A percentile compares a stretch with the other conserved stretches of the same genome.
Evolutionary conservation across 2,329 filamentous ascomycete genomes (phyloP).

Genomic region (Amphichorda felina): DNA sequence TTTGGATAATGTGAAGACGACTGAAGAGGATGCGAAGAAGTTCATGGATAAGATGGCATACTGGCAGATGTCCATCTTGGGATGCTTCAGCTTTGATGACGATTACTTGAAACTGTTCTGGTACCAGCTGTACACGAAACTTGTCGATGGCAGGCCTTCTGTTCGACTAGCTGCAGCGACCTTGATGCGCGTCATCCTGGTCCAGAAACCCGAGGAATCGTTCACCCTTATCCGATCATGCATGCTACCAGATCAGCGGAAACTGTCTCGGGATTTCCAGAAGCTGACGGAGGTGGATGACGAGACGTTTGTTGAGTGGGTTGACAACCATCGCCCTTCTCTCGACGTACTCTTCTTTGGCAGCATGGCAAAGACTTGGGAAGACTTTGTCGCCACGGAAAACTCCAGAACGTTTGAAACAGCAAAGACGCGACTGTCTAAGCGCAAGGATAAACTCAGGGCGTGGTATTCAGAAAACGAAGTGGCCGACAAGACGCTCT

Average conservation of each 20-base stretch:
- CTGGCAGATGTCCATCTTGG: conserved; percentile 88
- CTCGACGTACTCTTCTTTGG: conserved; percentile 77
- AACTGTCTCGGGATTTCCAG: conserved; percentile 66
- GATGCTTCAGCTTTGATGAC: conserved; percentile 65
- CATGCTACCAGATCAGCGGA: conserved; percentile 56
- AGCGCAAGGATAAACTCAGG: conserved; percentile 71
- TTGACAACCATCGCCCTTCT: conserved; percentile 67
- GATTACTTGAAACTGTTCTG: conserved; percentile 77
- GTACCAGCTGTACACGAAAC: conserved; percentile 84
- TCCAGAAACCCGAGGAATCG: conserved; percentile 83
- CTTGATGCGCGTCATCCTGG: conserved; percentile 82
- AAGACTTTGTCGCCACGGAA: conserved; percentile 72
- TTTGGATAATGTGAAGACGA: conserved; percentile 52
- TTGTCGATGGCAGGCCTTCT: conserved; percentile 56
- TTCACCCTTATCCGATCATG: conserved; percentile 61
- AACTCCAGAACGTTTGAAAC: conserved; percentile 72
- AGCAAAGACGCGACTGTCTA: conserved; percentile 55
- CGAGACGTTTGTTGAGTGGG: conserved; percentile 70
- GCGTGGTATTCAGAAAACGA: conserved; percentile 65
- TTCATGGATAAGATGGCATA: conserved; percentile 83
- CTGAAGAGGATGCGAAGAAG: conserved; percentile 49
- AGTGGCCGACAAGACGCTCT: conserved; percentile 57
- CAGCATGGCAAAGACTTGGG: conserved; percentile 72
- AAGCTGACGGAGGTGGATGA: conserved; percentile 83
- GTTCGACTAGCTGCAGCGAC: conserved; percentile 70